Conservation (phyloP, 306 rosid genomes). For the Pterocarpus santalinus region DNA sequence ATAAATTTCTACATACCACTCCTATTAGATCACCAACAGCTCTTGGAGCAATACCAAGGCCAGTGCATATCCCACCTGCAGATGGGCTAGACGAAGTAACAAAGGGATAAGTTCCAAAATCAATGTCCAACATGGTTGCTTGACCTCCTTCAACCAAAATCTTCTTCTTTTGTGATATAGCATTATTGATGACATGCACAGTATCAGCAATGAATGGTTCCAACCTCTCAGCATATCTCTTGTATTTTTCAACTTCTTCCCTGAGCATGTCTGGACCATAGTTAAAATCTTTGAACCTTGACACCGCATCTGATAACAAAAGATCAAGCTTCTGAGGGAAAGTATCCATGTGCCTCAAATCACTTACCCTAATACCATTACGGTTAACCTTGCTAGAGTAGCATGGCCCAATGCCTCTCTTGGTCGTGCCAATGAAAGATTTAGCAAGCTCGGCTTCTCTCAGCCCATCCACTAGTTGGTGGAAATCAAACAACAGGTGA, state of each 20-base stretch:
- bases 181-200: conserved; percentile 80
- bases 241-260: conserved; percentile 88
- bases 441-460: conserved; percentile 91
- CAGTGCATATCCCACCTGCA: conserved; percentile 97
- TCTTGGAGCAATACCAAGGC: conserved; percentile 97
- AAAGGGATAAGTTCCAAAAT: conserved; percentile 97
- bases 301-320: conserved; percentile 77
- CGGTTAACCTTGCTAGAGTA: conserved; percentile 90
- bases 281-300: conserved; percentile 78
- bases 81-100: conserved; percentile 99
- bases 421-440: conserved; percentile 96
- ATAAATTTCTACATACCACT: conserved; percentile 71
- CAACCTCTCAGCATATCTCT: conserved; percentile 92
- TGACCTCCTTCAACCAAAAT: conserved; percentile 98
- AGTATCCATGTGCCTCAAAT: conserved; percentile 90
- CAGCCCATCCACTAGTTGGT: conserved; percentile 90
- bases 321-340: conserved; percentile 87
- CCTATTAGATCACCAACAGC: conserved; percentile 91
- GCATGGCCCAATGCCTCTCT: conserved; percentile 98
- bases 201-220: conserved; percentile 91
- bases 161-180: conserved; percentile 79
- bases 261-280: conserved; percentile 77
- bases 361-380: conserved; percentile 91
- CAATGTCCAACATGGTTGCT: conserved; percentile 95
- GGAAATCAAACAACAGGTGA: conserved; percentile 92